Evolutionary conservation across 2,329 filamentous ascomycete species (phyloP), one percentile per base, ranked within the genome.

Genomic region (Elsinoe fawcettii): DNA sequence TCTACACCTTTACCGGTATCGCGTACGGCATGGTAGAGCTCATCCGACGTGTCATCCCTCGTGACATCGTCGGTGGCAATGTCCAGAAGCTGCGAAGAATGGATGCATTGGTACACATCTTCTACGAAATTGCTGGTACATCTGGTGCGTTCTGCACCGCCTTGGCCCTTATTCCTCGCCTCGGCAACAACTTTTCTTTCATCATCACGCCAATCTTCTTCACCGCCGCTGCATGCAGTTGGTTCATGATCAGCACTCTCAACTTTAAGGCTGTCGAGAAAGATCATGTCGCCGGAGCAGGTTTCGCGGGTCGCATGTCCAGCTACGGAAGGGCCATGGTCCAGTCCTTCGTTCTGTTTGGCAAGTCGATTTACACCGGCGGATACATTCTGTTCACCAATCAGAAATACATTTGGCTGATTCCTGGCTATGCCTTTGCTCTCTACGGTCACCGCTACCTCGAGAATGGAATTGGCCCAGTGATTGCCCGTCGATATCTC

Each of bases 151-250:
- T 79, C 59, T 70, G 70, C 57, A 79, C 75, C 1, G 76, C 74
- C 5, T 69, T 78, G n/a, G 74, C 69, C 8, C 66, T 80, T n/a
- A 78, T 79, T 53, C 75, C 76, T 1, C 66, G 68, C 41, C 71
- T 78, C 11, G 77, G 77, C 36, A 77, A 78, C 67, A 80, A 79
- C 67, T 75, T 73, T 58, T 74, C 75, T 41, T 79, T 78, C 66
- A 71, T 79, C 60, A 72, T 79, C 61, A 77, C 76, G 0, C 77
- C 77, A 0, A 70, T 78, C 30, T 75, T 73, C 66, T 79, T 77
- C 63, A 60, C 68, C 5, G 56, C 69, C 30, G 71, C 73, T n/a
- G 70, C 73, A 5, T 60, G 69, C 20, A 60, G 70, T 5, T 79
- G 76, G 75, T 75, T 70, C 65, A 77, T 77, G 63, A 72, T 79